Evolutionary conservation across 805 yeast species (phyloP), one percentile per base, ranked within the genome.

Genomic region (Cyberlindnera mississippiensis): DNA sequence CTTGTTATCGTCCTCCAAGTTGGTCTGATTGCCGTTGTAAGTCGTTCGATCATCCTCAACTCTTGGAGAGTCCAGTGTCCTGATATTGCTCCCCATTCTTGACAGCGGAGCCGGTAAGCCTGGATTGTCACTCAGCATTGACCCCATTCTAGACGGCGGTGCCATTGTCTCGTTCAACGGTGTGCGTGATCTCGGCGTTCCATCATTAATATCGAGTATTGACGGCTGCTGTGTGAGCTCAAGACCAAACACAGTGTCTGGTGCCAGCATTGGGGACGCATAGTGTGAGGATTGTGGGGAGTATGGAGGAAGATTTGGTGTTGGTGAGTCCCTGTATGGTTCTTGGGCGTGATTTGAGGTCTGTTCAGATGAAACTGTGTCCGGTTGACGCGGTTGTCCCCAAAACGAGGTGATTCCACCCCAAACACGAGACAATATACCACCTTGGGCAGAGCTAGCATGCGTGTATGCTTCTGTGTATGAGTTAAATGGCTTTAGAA

Each of bases 401-500:
- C 66, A 67, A 59, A 62, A 62, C 4, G 64, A 55, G 2, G 64
- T 50, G 5, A 71, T 32, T 1, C 66, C 65, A 22, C 53, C 57
- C 33, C 59, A 57, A 3, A 67, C 46, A 42, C 59, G 60, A 4
- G 62, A 60, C 9, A 67, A 30, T 7, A 65, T 42, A 0, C 71
- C 62, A 5, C 40, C 42, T 8, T 45, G 24, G 2, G 42, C 28
- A 4, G 47, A 17, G 44, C 55, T 17, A 40, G 57, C 20, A 49
- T 60, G 53, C 35, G 57, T 20, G 49, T 60, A 53, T 37, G 68
- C 61, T 44, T 55, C 40, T n/a, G 58, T 15, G 30, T 52, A 58
- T 20, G 58, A 57, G 18, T 56, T 55, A 24, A 71, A 66, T 0
- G 93, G 90, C 55, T 85, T 84, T 49, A 89, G 65, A 18, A 86